phyloP scores from a whole-genome alignment of 1,284 basidiomycete genomes.

The Neotropicomus parvogracilis region DNA sequence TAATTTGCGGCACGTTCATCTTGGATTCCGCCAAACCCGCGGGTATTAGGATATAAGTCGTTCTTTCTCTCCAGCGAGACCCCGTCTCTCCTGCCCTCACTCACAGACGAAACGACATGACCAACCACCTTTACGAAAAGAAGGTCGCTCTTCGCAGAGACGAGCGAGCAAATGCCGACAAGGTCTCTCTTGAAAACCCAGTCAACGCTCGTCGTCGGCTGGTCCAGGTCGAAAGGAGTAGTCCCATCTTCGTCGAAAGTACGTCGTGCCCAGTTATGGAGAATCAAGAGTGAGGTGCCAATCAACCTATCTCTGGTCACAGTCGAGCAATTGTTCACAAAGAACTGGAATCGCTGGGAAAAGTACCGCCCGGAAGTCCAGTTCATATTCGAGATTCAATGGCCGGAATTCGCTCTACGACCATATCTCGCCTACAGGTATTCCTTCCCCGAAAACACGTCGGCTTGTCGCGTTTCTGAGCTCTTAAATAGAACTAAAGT shows the following conservation, averaged over 20 bases:
- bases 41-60: too few relatives aligned
- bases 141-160: slow-evolving; percentile 1
- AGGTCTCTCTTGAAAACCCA: slow-evolving; percentile 2
- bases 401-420: slow-evolving; percentile 10
- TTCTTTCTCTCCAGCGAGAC: background rate
- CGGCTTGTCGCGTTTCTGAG: background rate
- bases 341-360: slow-evolving; percentile 16
- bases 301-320: too few relatives aligned
- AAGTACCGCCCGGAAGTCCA: slow-evolving; percentile 14
- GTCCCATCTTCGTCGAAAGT: slow-evolving; percentile 13
- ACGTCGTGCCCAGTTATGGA: background rate
- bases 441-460: background rate
- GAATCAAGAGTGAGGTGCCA: too few relatives aligned
- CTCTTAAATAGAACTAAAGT: slow-evolving; percentile 9
- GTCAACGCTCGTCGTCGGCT: slow-evolving; percentile 6
- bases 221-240: slow-evolving; percentile 6
- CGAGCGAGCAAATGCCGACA: background rate
- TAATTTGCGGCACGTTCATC: too few relatives aligned
- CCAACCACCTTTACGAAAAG: background rate
- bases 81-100: background rate
- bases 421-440: slow-evolving; percentile 19
- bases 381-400: slow-evolving; percentile 15
- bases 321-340: slow-evolving; percentile 12
- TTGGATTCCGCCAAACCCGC: too few relatives aligned
- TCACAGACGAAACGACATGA: background rate